Evolutionary conservation across 345 rosid genomes (phyloP), one percentile per base, ranked within the genome.

Genomic region (Ceriops tagal): DNA sequence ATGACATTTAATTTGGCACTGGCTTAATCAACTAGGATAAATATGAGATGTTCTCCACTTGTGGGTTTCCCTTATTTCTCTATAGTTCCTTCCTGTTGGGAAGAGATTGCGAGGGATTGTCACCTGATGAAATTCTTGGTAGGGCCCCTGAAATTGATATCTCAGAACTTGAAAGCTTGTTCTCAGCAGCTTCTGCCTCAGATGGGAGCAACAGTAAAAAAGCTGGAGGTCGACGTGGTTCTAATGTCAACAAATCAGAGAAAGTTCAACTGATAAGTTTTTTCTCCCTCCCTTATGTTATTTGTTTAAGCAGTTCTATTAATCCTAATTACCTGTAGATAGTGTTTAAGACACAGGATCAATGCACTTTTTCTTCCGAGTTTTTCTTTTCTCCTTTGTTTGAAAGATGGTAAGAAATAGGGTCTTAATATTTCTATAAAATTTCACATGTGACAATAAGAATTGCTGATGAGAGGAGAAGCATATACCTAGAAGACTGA

Each of bases 141-240:
- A 93, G 99, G 89, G 87, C 99, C 78, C 99, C 98, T 75, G 97
- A 93, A 84, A 93, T 93, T 75, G 99, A 93, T 82, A 91, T 93
- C 79, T 83, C 89, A 52, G 99, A 93, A 80, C 97, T 93, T 62
- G 97, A 89, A 82, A 93, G 89, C 77, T 87, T 91, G 71, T 93
- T 93, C 84, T 89, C 97, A 62, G 91, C 97, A 24, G 92, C 81
- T 73, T 87, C 96, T 70, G 74, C 65, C 66, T 77, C 82, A 66
- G 95, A 91, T 79, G 80, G 84, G 57, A 77, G 68, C 75, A 80
- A 78, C 37, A 66, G 84, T 43, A 87, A 84, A 67, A 93, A 83
- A 83, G 71, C 71, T 81, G 90, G 90, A 75, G 88, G 79, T 70
- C 92, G 96, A 66, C 93, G 92, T 66, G 88, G 93, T 73, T 79